phyloP scores from a whole-genome alignment of 768 basidiomycete genomes.

The Amanita pseudoporphyria region DNA sequence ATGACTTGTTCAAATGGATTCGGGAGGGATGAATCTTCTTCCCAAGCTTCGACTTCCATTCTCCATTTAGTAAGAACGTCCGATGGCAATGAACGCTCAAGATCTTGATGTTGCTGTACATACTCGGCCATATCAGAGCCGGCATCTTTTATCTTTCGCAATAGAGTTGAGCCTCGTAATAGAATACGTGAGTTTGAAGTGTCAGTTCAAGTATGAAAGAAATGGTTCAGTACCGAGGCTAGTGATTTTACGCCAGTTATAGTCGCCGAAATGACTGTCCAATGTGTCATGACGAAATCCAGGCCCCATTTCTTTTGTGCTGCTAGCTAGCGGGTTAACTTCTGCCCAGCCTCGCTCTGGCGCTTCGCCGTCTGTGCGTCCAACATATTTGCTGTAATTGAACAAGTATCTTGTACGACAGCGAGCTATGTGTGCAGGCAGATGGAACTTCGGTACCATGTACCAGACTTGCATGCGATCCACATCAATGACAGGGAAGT shows the following conservation, averaged over 20 bases:
- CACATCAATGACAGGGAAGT: background rate
- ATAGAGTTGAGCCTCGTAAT: background rate
- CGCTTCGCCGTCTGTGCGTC: no score
- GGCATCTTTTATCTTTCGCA: no score
- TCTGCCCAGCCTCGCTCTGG: no score
- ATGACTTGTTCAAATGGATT: background rate
- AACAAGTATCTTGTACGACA: constrained; percentile 11
- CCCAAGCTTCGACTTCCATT: background rate
- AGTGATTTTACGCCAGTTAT: no score
- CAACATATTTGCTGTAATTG: constrained; percentile 20
- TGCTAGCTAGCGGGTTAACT: no score
- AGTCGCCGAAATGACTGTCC: constrained; percentile 27
- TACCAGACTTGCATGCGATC: background rate
- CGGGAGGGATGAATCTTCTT: background rate
- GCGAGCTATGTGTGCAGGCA: background rate
- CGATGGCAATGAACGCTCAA: background rate
- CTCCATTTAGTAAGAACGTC: background rate
- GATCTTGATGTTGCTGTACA: background rate
- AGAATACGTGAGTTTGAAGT: background rate
- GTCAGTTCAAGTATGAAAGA: no score
- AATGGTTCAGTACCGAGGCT: constrained; percentile 15
- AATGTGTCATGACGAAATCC: constrained; percentile 17
- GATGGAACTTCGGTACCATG: no score
- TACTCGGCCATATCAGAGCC: background rate
- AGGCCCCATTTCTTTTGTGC: constrained; percentile 32